Conservation (phyloP, 495 filamentous ascomycete species). For the Trichoderma reesei region DNA sequence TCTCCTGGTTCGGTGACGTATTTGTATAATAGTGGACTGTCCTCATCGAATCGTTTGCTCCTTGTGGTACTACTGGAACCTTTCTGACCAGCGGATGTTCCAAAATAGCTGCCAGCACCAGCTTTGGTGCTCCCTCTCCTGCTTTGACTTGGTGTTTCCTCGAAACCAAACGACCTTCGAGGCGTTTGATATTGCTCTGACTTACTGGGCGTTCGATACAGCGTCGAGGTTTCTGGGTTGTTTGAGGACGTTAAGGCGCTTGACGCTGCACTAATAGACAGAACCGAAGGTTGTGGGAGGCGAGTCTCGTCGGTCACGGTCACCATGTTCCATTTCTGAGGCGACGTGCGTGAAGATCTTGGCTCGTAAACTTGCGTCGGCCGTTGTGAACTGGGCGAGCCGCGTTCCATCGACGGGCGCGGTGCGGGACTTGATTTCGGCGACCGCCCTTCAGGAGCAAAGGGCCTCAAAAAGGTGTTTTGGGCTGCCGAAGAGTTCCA, state of each 20-base stretch:
- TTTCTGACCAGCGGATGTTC: neutral
- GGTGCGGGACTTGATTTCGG: neutral
- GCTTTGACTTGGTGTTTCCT: conserved; percentile 14
- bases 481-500: conserved; percentile 49
- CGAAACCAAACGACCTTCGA: conserved; percentile 7
- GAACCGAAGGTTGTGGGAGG: conserved; percentile 20
- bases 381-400: neutral
- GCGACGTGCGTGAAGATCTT: neutral
- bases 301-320: conserved; percentile 14
- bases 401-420: neutral
- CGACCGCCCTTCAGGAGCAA: neutral
- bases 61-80: neutral
- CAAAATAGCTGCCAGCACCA: neutral
- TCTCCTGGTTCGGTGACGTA: neutral
- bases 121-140: conserved; percentile 8
- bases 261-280: conserved; percentile 39
- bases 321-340: neutral
- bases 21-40: neutral
- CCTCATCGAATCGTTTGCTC: neutral
- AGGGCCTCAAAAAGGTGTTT: conserved; percentile 16
- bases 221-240: neutral
- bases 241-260: conserved; percentile 31
- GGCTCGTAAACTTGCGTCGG: neutral
- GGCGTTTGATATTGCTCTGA: conserved; percentile 13
- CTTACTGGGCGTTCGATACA: neutral